Evolutionary conservation across 148 eudicot genomes (phyloP).

Genomic region (Dianthus caryophyllus): DNA sequence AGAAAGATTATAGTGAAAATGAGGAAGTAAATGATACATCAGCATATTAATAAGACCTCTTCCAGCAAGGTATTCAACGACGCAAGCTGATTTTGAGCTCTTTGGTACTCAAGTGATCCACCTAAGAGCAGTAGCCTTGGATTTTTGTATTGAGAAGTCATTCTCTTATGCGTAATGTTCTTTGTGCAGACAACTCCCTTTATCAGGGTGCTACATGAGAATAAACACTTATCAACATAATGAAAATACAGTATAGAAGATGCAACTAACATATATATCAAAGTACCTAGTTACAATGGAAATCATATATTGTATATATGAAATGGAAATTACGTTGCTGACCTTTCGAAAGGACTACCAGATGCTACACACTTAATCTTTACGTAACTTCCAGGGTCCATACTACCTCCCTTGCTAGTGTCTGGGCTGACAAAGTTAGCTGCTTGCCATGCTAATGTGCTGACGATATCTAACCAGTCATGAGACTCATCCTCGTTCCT

Average conservation of each 20-base stretch:
- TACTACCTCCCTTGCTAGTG: conserved; percentile 92
- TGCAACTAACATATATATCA: not conserved
- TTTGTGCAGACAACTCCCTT: conserved; percentile 96
- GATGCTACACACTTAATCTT: conserved; percentile 90
- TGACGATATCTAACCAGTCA: conserved; percentile 76
- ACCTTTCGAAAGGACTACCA: conserved; percentile 85
- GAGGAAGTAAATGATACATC: conserved; percentile 7
- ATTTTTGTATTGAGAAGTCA: conserved; percentile 85
- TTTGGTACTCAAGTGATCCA: conserved; percentile 94
- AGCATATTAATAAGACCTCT: conserved; percentile 43
- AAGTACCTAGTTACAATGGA: not conserved
- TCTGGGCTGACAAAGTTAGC: conserved; percentile 92
- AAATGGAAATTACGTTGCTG: conserved; percentile 10
- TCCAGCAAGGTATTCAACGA: conserved; percentile 80
- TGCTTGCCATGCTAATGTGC: conserved; percentile 88
- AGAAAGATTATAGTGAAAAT: too few relatives aligned
- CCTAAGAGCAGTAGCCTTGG: conserved; percentile 77
- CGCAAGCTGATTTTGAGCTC: conserved; percentile 68
- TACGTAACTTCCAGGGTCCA: conserved; percentile 92
- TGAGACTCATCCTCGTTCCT: conserved; percentile 41
- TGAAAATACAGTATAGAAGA: not conserved
- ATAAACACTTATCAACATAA: conserved; percentile 3
- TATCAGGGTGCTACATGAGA: conserved; percentile 58
- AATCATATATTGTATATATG: not conserved
- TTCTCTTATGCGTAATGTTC: conserved; percentile 95